Evolutionary conservation across 2,329 filamentous ascomycete genomes (phyloP).

Genomic region (Helminthosporium solani): DNA sequence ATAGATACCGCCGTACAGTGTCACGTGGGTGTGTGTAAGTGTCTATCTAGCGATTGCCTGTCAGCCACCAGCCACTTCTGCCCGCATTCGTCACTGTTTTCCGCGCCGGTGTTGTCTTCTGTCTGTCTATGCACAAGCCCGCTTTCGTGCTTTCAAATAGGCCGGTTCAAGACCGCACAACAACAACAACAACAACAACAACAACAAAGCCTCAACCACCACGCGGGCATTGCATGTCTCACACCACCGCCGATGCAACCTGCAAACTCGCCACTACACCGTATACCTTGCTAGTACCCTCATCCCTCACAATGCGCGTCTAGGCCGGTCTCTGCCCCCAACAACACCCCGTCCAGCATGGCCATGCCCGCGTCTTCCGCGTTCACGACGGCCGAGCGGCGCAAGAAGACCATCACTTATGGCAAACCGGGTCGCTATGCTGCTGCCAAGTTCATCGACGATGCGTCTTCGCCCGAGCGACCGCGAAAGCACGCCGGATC

Average conservation of each 20-base stretch:
- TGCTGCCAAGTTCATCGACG: constrained; percentile 17
- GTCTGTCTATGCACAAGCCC: no score
- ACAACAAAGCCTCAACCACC: constrained; percentile 1
- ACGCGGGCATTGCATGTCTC: neutral
- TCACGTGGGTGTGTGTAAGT: no score
- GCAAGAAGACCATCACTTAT: constrained; percentile 44
- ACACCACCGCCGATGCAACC: constrained; percentile 2
- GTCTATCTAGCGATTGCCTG: no score
- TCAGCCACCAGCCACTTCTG: constrained; percentile 16
- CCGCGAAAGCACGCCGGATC: constrained; percentile 25
- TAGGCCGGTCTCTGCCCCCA: constrained; percentile 13
- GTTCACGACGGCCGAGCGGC: constrained; percentile 33
- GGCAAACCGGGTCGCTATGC: constrained; percentile 36
- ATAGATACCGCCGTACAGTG: no score
- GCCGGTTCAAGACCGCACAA: constrained; percentile 3
- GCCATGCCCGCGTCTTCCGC: constrained; percentile 28
- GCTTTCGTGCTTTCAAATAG: neutral
- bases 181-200: no score
- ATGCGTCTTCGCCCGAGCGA: constrained; percentile 37
- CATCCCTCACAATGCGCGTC: constrained; percentile 23
- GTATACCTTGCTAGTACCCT: neutral
- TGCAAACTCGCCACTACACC: neutral
- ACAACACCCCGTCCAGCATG: constrained; percentile 17
- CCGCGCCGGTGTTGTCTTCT: no score
- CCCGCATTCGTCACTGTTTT: constrained; percentile 17